Evolutionary conservation across 2,329 filamentous ascomycete species (phyloP), one percentile per base, ranked within the genome.

Genomic region (Kalmusia sp.): DNA sequence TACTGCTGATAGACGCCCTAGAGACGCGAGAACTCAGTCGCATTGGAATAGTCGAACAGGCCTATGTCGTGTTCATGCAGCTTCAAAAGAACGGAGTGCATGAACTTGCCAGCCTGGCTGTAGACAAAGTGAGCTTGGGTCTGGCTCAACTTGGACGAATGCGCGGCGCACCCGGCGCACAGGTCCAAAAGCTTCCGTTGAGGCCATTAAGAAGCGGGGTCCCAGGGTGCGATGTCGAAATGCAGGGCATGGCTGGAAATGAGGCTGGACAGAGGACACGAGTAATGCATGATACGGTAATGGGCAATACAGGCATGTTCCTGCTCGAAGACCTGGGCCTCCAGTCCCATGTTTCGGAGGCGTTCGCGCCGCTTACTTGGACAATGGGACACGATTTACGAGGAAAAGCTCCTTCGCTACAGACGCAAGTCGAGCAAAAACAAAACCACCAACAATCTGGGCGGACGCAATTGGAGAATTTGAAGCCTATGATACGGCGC

Each of bases 231-330:
- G 52, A 55, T 11, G 49, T 49, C 4, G 40, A 54, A 17, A 54
- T 57, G 35, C 60, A 58, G 37, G 57, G 48, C 44, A 30, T 52
- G 24, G 37, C 7, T 25, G 35, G 54, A 47, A 57, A 25, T 59
- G 61, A 62, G 49, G 57, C 58, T 44, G 57, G 54, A 30, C 55
- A 51, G 24, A 35, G 38, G 22, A 34, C 51, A 24, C 44, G 24
- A 47, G 60, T 28, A 47, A 64, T 61, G 52, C 65, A 54, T 14
- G 75, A 79, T 39, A 68, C 71, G 0, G 76, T 80, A 12, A 81
- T 80, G 79, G 76, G 77, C 14, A 74, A 76, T 44, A 78, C 76
- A 2, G 77, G 78, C 4, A 80, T 80, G 78, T 67, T 78, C 33
- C 66, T 80, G 1, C 71, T 80, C 24, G 79, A 81, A 58, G 79